Evolutionary conservation across 495 filamentous ascomycete genomes (phyloP).

Genomic region (Massariosphaeria phaeospora): DNA sequence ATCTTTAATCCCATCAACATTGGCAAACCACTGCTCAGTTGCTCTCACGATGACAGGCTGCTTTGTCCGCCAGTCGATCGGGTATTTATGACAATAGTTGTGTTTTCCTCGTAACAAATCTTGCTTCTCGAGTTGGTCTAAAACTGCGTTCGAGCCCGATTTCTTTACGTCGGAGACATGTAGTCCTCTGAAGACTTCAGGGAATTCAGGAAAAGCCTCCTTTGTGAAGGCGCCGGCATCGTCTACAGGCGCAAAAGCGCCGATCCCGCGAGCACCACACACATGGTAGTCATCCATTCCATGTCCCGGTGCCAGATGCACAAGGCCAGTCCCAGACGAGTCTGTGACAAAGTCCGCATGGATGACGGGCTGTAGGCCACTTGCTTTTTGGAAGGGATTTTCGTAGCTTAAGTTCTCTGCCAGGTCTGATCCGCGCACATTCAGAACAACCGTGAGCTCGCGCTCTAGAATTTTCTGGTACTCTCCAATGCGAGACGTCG

Average conservation of each 20-base stretch:
- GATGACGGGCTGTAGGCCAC: constrained; percentile 61
- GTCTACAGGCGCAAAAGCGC: constrained; percentile 74
- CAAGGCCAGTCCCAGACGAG: constrained; percentile 82
- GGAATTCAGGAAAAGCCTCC: constrained; percentile 64
- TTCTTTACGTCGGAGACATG: constrained; percentile 46
- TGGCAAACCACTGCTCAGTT: constrained; percentile 96
- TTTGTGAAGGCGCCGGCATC: constrained; percentile 72
- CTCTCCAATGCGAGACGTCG: constrained; percentile 20
- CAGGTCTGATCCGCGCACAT: constrained; percentile 62
- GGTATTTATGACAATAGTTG: constrained; percentile 81
- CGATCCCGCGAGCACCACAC: constrained; percentile 61
- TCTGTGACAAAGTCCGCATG: constrained; percentile 81
- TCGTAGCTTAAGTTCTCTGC: constrained; percentile 57
- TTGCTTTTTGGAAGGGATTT: constrained; percentile 55
- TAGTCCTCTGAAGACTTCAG: constrained; percentile 55
- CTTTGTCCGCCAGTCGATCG: constrained; percentile 96
- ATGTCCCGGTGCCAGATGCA: constrained; percentile 91
- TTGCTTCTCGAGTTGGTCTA: constrained; percentile 56
- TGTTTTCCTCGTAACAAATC: constrained; percentile 59
- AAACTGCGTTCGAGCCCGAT: constrained; percentile 62
- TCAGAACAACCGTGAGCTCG: constrained; percentile 46
- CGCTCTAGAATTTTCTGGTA: constrained; percentile 13
- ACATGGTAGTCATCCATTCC: constrained; percentile 94
- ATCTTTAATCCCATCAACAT: constrained; percentile 75
- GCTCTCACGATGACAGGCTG: constrained; percentile 83